Percentiles rank a stretch among this genome's conserved stretches.
These are phyloP conservation scores for Cyberlindnera euphorbiae DNA, from an alignment of 805 yeast species.

Conservation along the genomic window DNA sequence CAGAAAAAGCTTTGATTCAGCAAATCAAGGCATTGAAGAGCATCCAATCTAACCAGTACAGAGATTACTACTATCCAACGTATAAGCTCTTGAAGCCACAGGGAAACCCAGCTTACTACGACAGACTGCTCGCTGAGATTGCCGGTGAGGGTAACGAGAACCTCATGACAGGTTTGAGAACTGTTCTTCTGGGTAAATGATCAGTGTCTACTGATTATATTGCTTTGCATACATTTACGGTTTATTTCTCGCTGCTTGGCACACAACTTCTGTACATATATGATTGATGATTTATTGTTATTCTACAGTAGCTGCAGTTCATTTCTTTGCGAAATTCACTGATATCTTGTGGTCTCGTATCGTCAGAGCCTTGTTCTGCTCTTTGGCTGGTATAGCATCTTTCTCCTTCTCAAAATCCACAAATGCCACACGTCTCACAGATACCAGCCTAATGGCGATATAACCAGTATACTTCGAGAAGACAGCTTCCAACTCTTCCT, in stretches of 20 bases:
- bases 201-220: neutral
- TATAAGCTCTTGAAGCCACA: slow-evolving; percentile 71
- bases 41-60: slow-evolving; percentile 56
- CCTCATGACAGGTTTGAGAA: slow-evolving; percentile 59
- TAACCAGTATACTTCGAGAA: slow-evolving; percentile 59
- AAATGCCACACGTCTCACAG: slow-evolving; percentile 68
- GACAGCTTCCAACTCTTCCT: slow-evolving; percentile 35
- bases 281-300: neutral
- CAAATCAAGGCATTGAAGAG: slow-evolving; percentile 57
- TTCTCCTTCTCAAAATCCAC: slow-evolving; percentile 64
- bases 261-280: neutral
- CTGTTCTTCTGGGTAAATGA: slow-evolving; percentile 71
- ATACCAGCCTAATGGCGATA: slow-evolving; percentile 60
- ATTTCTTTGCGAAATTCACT: slow-evolving; percentile 20
- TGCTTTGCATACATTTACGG: neutral
- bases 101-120: slow-evolving; percentile 79
- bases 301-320: too few relatives aligned
- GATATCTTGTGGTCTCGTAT: slow-evolving; percentile 12
- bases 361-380: slow-evolving; percentile 19
- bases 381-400: slow-evolving; percentile 42
- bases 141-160: slow-evolving; percentile 68
- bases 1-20: slow-evolving; percentile 40
- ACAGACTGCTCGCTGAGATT: slow-evolving; percentile 63
- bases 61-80: slow-evolving; percentile 56
- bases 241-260: too few relatives aligned